A percentile compares a stretch with the other conserved stretches of the same genome.
phyloP scores from a whole-genome alignment of 1,284 basidiomycete genomes.

The Omphalotus olearius region DNA sequence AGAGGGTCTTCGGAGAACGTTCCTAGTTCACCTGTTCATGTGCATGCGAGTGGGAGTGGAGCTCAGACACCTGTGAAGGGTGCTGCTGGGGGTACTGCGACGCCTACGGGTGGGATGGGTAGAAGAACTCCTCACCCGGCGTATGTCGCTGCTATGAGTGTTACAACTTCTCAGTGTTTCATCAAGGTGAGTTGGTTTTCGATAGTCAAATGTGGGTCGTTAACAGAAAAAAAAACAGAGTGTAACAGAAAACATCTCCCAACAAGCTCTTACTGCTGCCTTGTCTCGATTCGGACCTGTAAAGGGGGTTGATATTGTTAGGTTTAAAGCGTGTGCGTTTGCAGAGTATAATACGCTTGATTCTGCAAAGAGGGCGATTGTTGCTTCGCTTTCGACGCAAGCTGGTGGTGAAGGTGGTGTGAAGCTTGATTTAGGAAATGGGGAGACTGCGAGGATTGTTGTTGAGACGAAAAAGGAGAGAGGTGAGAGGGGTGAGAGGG shows the following conservation, averaged over 20 bases:
- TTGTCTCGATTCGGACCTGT: conserved; percentile 83
- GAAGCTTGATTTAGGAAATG: conserved; percentile 59
- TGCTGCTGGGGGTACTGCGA: conserved; percentile 15
- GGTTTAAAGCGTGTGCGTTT: conserved; percentile 90
- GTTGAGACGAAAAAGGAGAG: conserved; percentile 91
- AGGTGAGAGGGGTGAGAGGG: conserved; percentile 68
- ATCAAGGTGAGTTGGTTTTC: conserved; percentile 64
- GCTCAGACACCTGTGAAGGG: conserved; percentile 1
- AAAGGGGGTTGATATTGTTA: conserved; percentile 88
- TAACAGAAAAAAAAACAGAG: conserved; percentile 50
- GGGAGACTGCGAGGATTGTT: conserved; percentile 49
- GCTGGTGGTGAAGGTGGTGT: conserved; percentile 90
- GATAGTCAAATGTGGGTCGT: too few relatives aligned
- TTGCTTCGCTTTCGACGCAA: conserved; percentile 55
- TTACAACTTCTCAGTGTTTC: conserved; percentile 77
- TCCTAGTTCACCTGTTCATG: conserved; percentile 32
- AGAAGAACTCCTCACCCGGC: conserved; percentile 37
- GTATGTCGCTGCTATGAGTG: conserved; percentile 51
- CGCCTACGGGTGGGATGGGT: conserved; percentile 22
- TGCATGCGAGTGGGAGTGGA: conserved; percentile 25
- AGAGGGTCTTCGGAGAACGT: conserved; percentile 67
- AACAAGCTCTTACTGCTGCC: conserved; percentile 50
- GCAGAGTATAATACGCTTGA: conserved; percentile 84
- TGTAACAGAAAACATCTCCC: conserved; percentile 72
- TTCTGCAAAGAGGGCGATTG: conserved; percentile 81